These are phyloP conservation scores for Musa schizocarpa DNA, from an alignment of 176 grass and related monocot species.

Conservation along the genomic window DNA sequence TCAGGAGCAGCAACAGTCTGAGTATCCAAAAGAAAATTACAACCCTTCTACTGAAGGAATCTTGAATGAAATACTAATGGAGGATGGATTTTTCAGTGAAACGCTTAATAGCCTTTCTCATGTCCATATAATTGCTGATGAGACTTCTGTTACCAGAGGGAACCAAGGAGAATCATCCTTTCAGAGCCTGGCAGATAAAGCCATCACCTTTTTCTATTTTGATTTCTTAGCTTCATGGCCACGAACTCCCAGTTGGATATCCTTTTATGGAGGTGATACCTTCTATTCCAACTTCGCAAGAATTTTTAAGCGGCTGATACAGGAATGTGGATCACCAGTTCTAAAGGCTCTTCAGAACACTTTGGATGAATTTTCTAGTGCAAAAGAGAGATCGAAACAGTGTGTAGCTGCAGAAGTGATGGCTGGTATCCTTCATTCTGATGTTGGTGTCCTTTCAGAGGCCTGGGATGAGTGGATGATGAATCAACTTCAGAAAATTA, in stretches of 20 bases:
- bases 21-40: constrained; percentile 26
- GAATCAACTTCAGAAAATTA: constrained; percentile 57
- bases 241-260: constrained; percentile 88
- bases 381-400: constrained; percentile 94
- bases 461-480: constrained; percentile 60
- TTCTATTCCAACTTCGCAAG: constrained; percentile 88
- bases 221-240: constrained; percentile 92
- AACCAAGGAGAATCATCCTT: constrained; percentile 63
- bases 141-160: constrained; percentile 59
- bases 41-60: constrained; percentile 35
- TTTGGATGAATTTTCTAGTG: constrained; percentile 65
- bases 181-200: constrained; percentile 71
- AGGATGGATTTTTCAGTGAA: constrained; percentile 70
- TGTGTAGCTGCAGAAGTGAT: constrained; percentile 94
- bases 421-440: constrained; percentile 90
- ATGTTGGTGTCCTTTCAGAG: constrained; percentile 47
- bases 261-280: constrained; percentile 42
- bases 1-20: constrained; percentile 27
- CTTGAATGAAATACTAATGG: constrained; percentile 62
- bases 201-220: constrained; percentile 90
- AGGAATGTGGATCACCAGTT: constrained; percentile 71
- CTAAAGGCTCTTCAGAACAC: constrained; percentile 44
- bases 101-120: constrained; percentile 73
- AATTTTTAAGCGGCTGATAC: constrained; percentile 92
- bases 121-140: constrained; percentile 80